Evolutionary conservation across 768 basidiomycete species (phyloP).

Genomic region (Austroboletus festivus): DNA sequence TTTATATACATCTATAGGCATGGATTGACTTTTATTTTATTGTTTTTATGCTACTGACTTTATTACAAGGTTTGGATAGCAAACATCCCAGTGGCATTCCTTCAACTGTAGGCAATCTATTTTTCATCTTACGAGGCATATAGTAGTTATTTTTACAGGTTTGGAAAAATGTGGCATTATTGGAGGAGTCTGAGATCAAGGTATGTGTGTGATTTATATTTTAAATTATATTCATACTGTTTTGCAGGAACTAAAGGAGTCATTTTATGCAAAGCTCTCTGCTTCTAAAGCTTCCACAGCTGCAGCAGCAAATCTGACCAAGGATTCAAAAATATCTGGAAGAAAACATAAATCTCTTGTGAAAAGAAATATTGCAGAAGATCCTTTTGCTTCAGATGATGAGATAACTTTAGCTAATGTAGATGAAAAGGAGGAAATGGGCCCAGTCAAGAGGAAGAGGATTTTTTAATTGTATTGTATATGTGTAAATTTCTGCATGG

Average conservation of each 20-base stretch:
- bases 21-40: constrained; percentile 1
- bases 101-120: constrained; percentile 50
- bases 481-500: too few species aligned
- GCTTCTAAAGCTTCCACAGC: constrained; percentile 26
- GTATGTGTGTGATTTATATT: constrained; percentile 30
- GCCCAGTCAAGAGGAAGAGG: constrained; percentile 35
- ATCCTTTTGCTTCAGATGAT: constrained; percentile 59
- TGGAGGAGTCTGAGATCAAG: constrained; percentile 62
- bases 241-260: constrained; percentile 58
- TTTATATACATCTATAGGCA: constrained; percentile 63
- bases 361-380: constrained; percentile 42
- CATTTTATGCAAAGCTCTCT: constrained; percentile 49
- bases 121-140: neutral
- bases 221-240: neutral
- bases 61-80: constrained; percentile 63
- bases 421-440: constrained; percentile 12
- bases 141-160: constrained; percentile 38
- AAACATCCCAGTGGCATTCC: constrained; percentile 73
- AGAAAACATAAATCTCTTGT: constrained; percentile 41
- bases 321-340: constrained; percentile 15
- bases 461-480: constrained; percentile 28
- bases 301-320: constrained; percentile 19
- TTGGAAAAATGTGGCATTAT: constrained; percentile 62
- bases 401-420: constrained; percentile 15
- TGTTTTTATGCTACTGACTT: neutral